A percentile compares a stretch with the other conserved stretches of the same genome.
Evolutionary conservation across 495 filamentous ascomycete genomes (phyloP).

Genomic region (Glarea lozoyensis): DNA sequence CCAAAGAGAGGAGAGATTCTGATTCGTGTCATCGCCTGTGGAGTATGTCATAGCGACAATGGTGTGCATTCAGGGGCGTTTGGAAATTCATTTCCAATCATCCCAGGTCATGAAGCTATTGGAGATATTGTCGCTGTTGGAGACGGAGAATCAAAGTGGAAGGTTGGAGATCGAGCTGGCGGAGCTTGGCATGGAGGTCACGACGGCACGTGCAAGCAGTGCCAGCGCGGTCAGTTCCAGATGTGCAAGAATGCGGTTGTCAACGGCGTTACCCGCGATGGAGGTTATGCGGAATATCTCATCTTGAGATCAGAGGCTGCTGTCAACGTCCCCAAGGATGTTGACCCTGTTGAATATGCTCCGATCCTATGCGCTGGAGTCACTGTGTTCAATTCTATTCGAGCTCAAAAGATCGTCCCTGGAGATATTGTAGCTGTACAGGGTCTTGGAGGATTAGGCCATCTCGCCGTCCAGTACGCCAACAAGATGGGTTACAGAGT

Average conservation of each 20-base stretch:
- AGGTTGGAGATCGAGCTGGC: conserved; percentile 40
- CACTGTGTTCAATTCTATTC: conserved; percentile 13
- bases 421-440: conserved; percentile 21
- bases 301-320: conserved; percentile 21
- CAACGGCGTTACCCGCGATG: conserved; percentile 32
- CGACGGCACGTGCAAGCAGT: conserved; percentile 37
- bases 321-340: conserved; percentile 24
- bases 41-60: conserved; percentile 42
- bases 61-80: conserved; percentile 28
- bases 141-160: conserved; percentile 32
- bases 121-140: conserved; percentile 43
- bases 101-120: conserved; percentile 47
- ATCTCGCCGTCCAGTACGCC: conserved; percentile 54
- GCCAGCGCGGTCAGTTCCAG: conserved; percentile 40
- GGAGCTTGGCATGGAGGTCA: conserved; percentile 49
- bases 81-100: conserved; percentile 36
- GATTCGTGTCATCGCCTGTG: conserved; percentile 44
- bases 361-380: conserved; percentile 33
- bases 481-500: conserved; percentile 56
- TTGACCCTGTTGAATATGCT: conserved; percentile 26
- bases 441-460: conserved; percentile 21
- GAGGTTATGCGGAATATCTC: conserved; percentile 28
- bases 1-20: conserved; percentile 37
- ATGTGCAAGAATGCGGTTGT: conserved; percentile 41
- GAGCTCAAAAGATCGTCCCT: not conserved